Evolutionary conservation across 768 basidiomycete genomes (phyloP), one percentile per base, ranked within the genome.

Genomic region (Asterophora lycoperdoides): DNA sequence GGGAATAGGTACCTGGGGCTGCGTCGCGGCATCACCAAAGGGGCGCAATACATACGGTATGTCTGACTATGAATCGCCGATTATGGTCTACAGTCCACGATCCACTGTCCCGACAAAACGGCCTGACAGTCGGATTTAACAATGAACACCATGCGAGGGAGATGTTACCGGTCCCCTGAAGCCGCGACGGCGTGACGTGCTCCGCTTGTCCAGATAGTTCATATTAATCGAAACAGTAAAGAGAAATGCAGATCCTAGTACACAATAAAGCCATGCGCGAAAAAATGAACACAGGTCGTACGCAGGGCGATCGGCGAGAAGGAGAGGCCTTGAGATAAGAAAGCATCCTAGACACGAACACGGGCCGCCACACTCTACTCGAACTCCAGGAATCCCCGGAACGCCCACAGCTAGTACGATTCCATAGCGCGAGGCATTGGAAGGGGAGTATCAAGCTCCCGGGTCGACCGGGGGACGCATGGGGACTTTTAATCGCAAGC

Each of bases 391-490:
- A 17, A n/a, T 4, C 8, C 19, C 44, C 20, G n/a, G 17, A 1
- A 33, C 36, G 19, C 26, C 33, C 34, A 36, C 26, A 26, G 34
- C 6, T 14, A 36, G 19, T 23, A 20, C 29, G 17, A 23, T 29
- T 42, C 26, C 26, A 42, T 7, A 42, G 41, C 41, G 28, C 41
- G 35, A 35, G 19, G 36, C 37, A 9, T 35, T 36, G 14, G 26
- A 40, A 32, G n/a, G 14, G 23, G 6, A 19, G 17, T 20, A 32
- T 26, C 11, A 28, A 43, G n/a, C 34, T 30, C 42, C 54, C 54
- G 50, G 30, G 40, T 20, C 33, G 43, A 49, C 49, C 47, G 47
- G 46, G 2, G 18, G 15, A 23, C 30, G 6, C 34, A 2, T 36
- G 34, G 20, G 26, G 29, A 36, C 35, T 46, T 50, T 44, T 38